Base-by-base conservation (phyloP, 2,329 filamentous ascomycete genomes). In the Monilinia aucupariae region DNA sequence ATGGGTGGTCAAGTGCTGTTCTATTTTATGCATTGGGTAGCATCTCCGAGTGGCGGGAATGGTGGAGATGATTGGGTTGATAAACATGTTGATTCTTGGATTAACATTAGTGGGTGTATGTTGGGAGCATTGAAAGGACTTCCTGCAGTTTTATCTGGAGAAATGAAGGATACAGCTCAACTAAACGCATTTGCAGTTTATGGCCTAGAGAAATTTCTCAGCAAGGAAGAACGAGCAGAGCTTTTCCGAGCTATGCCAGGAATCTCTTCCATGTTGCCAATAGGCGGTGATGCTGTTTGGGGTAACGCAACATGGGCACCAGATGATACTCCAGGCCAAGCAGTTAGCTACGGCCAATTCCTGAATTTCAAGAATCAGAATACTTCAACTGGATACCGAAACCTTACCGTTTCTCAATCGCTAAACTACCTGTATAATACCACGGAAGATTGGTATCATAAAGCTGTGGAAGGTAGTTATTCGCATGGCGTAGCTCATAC, bases 31-130 rank as follows among this genome's bases (percentile, higher is more conserved):
- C 85, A 87, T 68, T 89, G 86, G 86, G 94, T 96, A 1, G 90
- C 96, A 20, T 85, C 85, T 60, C 83, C 88, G 2, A 81, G 86
- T 60, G 90, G 90, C 6, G 94, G 94, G 5, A 85, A 85, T 25
- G 93, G 92, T 1, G 93, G 94, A 1, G 81, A 87, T 45, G 83
- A 85, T 60, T 99, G 94, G 94, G 93, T 99, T 0, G 92, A 99
- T 64, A 83, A 82, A 22, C 84, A 97, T 72, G 81, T 99, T 59
- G 94, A 96, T 68, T 89, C 91, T 3, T 99, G 96, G 92, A 96
- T 99, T 79, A 99, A 99, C 74, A 92, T 99, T 71, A 94, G 90
- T 68, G 94, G 94, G 7, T 99, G 93, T 76, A 97, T 99, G 93
- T 86, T 99, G 7, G 94, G 94, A 17, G 92, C 94, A 2, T 81